Base-by-base conservation (phyloP, 2,329 filamentous ascomycete genomes). In the Colletotrichum brevisporum region DNA sequence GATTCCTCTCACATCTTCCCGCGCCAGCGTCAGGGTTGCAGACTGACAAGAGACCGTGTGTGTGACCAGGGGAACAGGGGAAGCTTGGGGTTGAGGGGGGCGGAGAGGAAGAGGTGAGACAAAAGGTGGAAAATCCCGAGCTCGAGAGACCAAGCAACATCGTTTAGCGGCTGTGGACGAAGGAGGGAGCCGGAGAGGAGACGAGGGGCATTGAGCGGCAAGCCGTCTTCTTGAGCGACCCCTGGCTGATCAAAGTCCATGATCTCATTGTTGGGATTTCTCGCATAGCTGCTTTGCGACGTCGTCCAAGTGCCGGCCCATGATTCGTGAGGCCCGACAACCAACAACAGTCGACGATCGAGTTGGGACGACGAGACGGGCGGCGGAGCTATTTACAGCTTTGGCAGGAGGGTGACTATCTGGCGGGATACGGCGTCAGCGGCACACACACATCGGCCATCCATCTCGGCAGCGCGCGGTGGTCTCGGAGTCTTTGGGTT, bases 21-120 rank as follows among this genome's bases (percentile, higher is more conserved):
- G 55, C 50, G 61, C 50, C 66, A 66, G 55, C 50, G 61, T 50
- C 66, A 66, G 66, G 61, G 66, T 65, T 13, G 66, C 66, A 69
- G 26, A 59, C 41, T 60, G 55, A 60, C 50, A 56, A 55, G 55
- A 60, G 66, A 54, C 5, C 21, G 21, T 16, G 43, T 47, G 21
- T 18, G 31, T 15, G 61, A 36, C 55, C 31, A 41, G 54, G 65
- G n/a, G 48, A 18, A 36, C 31, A 15, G 15, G 57, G 31, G 24
- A 43, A 39, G 60, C 31, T 21, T 12, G 52, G 31, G 10, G 47
- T 43, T 24, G 61, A 48, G 16, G 52, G 45, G 64, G 18, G 15
- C 41, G 48, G 36, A 27, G 21, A 45, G 36, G 31, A 26, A 57
- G 24, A 55, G 21, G 24, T 45, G 50, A 56, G 61, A 55, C 55